Percentiles rank a stretch among this genome's conserved stretches.
phyloP scores from a whole-genome alignment of 495 filamentous ascomycete genomes.

The Cairneyella variabilis region DNA sequence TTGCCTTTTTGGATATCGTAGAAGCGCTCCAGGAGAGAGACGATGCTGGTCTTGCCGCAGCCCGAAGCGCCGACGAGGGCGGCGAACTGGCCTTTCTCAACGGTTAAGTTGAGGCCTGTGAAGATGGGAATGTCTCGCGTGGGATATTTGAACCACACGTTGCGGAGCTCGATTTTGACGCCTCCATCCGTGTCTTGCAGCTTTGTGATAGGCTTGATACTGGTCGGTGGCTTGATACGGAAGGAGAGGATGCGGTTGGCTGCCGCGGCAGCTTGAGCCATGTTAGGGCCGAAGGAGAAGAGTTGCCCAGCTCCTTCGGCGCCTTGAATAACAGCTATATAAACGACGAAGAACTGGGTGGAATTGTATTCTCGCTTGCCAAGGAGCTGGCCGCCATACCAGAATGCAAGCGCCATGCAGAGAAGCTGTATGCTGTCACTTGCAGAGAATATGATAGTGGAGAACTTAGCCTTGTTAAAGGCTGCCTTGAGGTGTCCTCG shows the following conservation, averaged over 20 bases:
- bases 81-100: constrained; percentile 57
- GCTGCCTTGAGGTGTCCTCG: constrained; percentile 46
- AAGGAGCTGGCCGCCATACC: constrained; percentile 42
- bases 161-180: constrained; percentile 49
- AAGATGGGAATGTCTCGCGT: constrained; percentile 51
- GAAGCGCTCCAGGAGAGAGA: constrained; percentile 61
- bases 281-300: constrained; percentile 31
- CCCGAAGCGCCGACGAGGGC: constrained; percentile 70
- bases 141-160: constrained; percentile 58
- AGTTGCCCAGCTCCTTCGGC: constrained; percentile 26
- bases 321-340: constrained; percentile 30
- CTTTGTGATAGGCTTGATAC: constrained; percentile 10
- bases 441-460: constrained; percentile 46
- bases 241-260: constrained; percentile 48
- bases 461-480: constrained; percentile 45
- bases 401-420: constrained; percentile 49
- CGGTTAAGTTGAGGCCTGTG: constrained; percentile 42
- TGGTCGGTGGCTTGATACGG: background rate
- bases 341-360: constrained; percentile 32
- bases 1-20: constrained; percentile 51
- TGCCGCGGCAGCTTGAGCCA: constrained; percentile 54
- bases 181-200: constrained; percentile 42
- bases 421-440: constrained; percentile 48
- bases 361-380: constrained; percentile 21
- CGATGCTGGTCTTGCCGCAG: constrained; percentile 68